Conservation (phyloP, 2,329 filamentous ascomycete species). For the Penicillium nordicum region DNA sequence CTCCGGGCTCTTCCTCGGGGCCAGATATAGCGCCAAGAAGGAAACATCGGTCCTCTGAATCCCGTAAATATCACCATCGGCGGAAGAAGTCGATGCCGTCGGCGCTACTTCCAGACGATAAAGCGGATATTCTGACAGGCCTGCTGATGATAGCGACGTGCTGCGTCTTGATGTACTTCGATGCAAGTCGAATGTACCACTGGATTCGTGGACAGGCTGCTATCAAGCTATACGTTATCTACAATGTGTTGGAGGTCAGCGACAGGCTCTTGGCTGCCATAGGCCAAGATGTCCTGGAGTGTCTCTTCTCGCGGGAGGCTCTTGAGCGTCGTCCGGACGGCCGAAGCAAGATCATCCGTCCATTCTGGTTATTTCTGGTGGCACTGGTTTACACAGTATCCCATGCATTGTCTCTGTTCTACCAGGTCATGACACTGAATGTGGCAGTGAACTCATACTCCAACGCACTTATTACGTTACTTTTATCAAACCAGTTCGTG, state of each 20-base stretch:
- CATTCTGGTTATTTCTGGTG: slow-evolving; percentile 85
- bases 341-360: slow-evolving; percentile 83
- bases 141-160: slow-evolving; percentile 84
- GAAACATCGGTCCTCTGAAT: slow-evolving; percentile 29
- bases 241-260: slow-evolving; percentile 88
- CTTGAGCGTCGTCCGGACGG: slow-evolving; percentile 83
- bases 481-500: slow-evolving; percentile 97
- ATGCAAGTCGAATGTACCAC: slow-evolving; percentile 97
- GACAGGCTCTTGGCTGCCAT: slow-evolving; percentile 87
- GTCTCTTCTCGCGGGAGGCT: slow-evolving; percentile 88
- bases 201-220: slow-evolving; percentile 93
- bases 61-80: slow-evolving; percentile 54
- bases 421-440: slow-evolving; percentile 95
- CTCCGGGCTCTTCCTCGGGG: slow-evolving; percentile 14
- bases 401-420: slow-evolving; percentile 86
- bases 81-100: slow-evolving; percentile 83
- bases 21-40: slow-evolving; percentile 18
- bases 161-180: slow-evolving; percentile 79
- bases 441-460: slow-evolving; percentile 98
- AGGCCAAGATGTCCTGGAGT: slow-evolving; percentile 94
- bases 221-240: slow-evolving; percentile 98
- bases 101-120: slow-evolving; percentile 79
- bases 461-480: slow-evolving; percentile 84
- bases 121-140: slow-evolving; percentile 91
- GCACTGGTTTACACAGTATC: slow-evolving; percentile 83